Percentiles rank a stretch among this genome's conserved stretches.
phyloP scores from a whole-genome alignment of 2,329 filamentous ascomycete genomes.

The Beauveria varroae region DNA sequence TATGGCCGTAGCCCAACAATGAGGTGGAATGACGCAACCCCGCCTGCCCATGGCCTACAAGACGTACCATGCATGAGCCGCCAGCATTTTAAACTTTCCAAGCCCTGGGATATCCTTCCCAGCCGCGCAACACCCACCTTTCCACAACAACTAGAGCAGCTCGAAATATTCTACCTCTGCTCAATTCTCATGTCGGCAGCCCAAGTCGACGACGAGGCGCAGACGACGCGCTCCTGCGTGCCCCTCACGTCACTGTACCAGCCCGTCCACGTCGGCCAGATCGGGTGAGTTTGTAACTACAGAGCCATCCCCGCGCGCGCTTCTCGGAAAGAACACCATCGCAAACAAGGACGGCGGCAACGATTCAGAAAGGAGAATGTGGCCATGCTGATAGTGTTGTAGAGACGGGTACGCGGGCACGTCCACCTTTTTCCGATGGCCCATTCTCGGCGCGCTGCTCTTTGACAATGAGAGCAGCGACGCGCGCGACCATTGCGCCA shows the following conservation, averaged over 20 bases:
- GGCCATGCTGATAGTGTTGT: background rate
- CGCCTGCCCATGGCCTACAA: background rate
- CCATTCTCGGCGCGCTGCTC: conserved; percentile 58
- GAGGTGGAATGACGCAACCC: conserved; percentile 4
- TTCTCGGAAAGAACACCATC: too few relatives aligned
- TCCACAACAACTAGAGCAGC: background rate
- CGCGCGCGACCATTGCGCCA: conserved; percentile 71
- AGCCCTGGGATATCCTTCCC: background rate
- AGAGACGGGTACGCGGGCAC: conserved; percentile 21
- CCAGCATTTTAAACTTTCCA: background rate
- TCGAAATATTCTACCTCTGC: too few relatives aligned
- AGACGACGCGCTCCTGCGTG: conserved; percentile 30
- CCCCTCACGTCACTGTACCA: conserved; percentile 29
- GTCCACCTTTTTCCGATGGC: conserved; percentile 50
- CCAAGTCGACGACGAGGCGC: conserved; percentile 28
- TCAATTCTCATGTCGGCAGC: background rate
- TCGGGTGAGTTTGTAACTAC: conserved; percentile 23
- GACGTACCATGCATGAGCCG: too few relatives aligned
- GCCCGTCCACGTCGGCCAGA: conserved; percentile 38
- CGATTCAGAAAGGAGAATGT: background rate
- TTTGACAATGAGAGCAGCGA: conserved; percentile 71
- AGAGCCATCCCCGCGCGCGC: background rate
- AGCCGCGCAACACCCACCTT: background rate
- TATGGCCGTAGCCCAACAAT: background rate
- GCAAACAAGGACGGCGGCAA: background rate